Percentiles rank a stretch among this genome's conserved stretches.
These are phyloP conservation scores for Diaporthe vaccinii DNA, from an alignment of 2,329 filamentous ascomycete genomes.

Conservation along the genomic window DNA sequence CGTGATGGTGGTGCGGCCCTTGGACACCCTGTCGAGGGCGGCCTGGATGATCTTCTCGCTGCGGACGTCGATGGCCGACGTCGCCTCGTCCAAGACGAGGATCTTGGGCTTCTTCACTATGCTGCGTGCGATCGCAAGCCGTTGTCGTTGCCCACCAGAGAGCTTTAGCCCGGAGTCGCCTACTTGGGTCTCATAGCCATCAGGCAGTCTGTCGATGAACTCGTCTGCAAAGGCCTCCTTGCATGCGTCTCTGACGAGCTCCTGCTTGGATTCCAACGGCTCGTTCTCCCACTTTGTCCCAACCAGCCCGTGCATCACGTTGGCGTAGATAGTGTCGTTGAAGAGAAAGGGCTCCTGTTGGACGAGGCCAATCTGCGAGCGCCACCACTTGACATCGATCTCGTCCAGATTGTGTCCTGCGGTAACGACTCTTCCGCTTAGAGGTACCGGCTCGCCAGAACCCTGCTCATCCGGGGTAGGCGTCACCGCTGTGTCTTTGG, in stretches of 20 bases:
- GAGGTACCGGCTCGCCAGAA: conserved; percentile 56
- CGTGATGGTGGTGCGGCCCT: conserved; percentile 71
- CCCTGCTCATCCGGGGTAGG: conserved; percentile 46
- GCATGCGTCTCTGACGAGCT: conserved; percentile 74
- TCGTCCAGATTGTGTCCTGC: conserved; percentile 64
- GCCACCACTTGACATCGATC: conserved; percentile 73
- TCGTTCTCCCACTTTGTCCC: conserved; percentile 55
- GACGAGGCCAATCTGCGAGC: conserved; percentile 60
- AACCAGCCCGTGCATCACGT: conserved; percentile 65
- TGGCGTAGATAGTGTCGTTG: conserved; percentile 64
- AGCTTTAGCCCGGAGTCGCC: conserved; percentile 84
- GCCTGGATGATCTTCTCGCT: conserved; percentile 65
- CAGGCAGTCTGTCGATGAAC: conserved; percentile 74
- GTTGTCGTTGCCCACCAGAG: conserved; percentile 73
- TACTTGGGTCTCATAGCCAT: conserved; percentile 79
- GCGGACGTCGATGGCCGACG: conserved; percentile 63
- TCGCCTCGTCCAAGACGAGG: conserved; percentile 77
- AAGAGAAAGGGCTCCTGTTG: conserved; percentile 60
- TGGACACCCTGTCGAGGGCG: conserved; percentile 67
- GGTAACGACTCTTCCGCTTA: conserved; percentile 36
- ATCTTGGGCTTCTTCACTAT: conserved; percentile 73
- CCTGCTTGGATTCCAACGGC: conserved; percentile 59
- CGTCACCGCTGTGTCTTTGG: neutral
- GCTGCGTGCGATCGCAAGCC: conserved; percentile 72
- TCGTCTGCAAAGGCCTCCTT: conserved; percentile 78